Percentiles rank a stretch among this genome's conserved stretches.
phyloP scores from a whole-genome alignment of 371 early-diverging fungal genomes.

The Apophysomyces trapeziformis region DNA sequence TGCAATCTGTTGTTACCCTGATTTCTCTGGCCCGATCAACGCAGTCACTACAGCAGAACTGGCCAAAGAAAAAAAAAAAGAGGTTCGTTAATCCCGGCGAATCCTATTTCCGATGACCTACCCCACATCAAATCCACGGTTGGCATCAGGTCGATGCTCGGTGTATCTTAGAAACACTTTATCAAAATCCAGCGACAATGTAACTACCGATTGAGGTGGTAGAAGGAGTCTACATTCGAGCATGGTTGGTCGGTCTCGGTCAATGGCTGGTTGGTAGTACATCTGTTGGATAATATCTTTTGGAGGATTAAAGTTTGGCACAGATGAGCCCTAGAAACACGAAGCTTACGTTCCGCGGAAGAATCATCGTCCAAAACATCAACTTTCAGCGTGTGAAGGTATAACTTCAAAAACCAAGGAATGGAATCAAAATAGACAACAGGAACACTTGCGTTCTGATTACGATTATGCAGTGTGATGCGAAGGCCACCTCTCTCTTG shows the following conservation, averaged over 20 bases:
- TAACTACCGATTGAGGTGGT: constrained; percentile 70
- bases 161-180: constrained; percentile 91
- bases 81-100: background rate
- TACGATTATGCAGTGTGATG: constrained; percentile 70
- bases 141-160: constrained; percentile 96
- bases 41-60: constrained; percentile 50
- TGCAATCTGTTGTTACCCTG: background rate
- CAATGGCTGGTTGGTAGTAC: constrained; percentile 76
- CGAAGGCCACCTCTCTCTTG: constrained; percentile 86
- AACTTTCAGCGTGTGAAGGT: constrained; percentile 82
- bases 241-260: constrained; percentile 80
- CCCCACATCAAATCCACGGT: constrained; percentile 94
- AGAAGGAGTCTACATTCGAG: constrained; percentile 75
- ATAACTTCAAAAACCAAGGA: constrained; percentile 93
- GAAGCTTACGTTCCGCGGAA: constrained; percentile 12
- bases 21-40: constrained; percentile 16
- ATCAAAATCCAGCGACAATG: constrained; percentile 80
- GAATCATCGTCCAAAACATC: constrained; percentile 39
- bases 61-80: background rate
- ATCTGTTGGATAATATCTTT: constrained; percentile 52
- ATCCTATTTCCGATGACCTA: constrained; percentile 19
- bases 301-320: background rate
- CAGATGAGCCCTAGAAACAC: background rate
- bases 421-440: constrained; percentile 77
- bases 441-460: constrained; percentile 40